phyloP scores from a whole-genome alignment of 2,329 filamentous ascomycete species.

The Cladophialophora psammophila region DNA sequence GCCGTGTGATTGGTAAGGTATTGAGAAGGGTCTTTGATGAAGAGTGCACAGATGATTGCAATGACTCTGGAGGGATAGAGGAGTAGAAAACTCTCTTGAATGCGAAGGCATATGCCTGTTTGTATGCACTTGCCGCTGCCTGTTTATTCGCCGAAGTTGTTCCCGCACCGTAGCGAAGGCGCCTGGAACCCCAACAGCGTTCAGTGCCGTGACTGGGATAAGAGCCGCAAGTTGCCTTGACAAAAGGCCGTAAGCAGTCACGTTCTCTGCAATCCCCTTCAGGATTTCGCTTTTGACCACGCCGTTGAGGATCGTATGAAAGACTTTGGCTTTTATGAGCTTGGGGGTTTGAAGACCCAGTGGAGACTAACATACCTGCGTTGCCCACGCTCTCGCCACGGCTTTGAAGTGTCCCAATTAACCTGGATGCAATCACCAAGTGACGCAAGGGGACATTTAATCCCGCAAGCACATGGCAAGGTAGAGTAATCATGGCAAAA shows the following conservation, averaged over 20 bases:
- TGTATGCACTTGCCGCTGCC: slow-evolving; percentile 47
- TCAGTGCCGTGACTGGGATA: slow-evolving; percentile 46
- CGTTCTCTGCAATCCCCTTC: slow-evolving; percentile 41
- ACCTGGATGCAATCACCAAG: slow-evolving; percentile 29
- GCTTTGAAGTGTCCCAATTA: slow-evolving; percentile 33
- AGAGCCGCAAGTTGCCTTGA: slow-evolving; percentile 45
- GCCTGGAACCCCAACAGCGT: slow-evolving; percentile 41
- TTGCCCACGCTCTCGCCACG: slow-evolving; percentile 39
- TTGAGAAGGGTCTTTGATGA: slow-evolving; percentile 25
- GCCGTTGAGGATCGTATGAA: slow-evolving; percentile 39
- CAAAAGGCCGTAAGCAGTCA: slow-evolving; percentile 49
- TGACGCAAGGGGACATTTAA: slow-evolving; percentile 27
- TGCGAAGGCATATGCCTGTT: slow-evolving; percentile 53
- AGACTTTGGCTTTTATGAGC: slow-evolving; percentile 30
- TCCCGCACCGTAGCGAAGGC: slow-evolving; percentile 44
- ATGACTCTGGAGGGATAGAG: slow-evolving; percentile 36
- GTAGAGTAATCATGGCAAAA: slow-evolving; percentile 25
- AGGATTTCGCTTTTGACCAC: slow-evolving; percentile 18
- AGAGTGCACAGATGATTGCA: slow-evolving; percentile 29
- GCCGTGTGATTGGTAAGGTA: slow-evolving; percentile 32
- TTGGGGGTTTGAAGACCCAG: background rate
- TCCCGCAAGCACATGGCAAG: slow-evolving; percentile 28
- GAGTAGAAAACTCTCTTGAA: slow-evolving; percentile 53
- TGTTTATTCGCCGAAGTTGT: slow-evolving; percentile 47
- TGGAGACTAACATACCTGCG: slow-evolving; percentile 17